A percentile compares a stretch with the other conserved stretches of the same genome.
These are phyloP conservation scores for Candida berthetii DNA, from an alignment of 805 yeast species.

Conservation along the genomic window DNA sequence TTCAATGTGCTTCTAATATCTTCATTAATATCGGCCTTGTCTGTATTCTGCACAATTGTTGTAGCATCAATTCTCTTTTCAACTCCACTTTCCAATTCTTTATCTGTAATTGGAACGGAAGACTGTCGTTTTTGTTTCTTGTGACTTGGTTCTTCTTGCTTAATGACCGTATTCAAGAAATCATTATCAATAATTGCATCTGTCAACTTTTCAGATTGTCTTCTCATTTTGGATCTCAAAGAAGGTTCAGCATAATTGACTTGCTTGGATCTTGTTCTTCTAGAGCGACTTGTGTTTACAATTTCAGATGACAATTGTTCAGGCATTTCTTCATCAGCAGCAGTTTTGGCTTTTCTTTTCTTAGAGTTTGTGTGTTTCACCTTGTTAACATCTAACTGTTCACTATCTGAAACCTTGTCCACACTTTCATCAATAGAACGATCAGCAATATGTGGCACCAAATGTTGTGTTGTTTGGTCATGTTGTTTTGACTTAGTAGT, in stretches of 20 bases:
- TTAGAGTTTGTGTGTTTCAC: constrained; percentile 22
- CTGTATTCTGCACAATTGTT: too few species aligned
- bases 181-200: constrained; percentile 43
- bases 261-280: constrained; percentile 46
- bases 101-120: background rate
- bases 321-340: constrained; percentile 35
- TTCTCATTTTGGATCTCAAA: constrained; percentile 59
- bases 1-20: background rate
- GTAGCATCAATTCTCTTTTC: background rate
- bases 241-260: constrained; percentile 69
- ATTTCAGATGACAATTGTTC: constrained; percentile 16
- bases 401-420: constrained; percentile 15
- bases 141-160: constrained; percentile 1
- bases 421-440: background rate
- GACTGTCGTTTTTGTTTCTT: background rate
- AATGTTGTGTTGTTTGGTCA: background rate
- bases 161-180: constrained; percentile 1
- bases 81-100: background rate
- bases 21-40: background rate
- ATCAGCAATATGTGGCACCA: background rate
- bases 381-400: constrained; percentile 16
- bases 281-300: constrained; percentile 10
- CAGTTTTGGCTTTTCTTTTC: constrained; percentile 20
- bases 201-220: constrained; percentile 51
- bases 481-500: background rate